Evolutionary conservation across 2,329 filamentous ascomycete genomes (phyloP).

Genomic region (Fusarium hostae): DNA sequence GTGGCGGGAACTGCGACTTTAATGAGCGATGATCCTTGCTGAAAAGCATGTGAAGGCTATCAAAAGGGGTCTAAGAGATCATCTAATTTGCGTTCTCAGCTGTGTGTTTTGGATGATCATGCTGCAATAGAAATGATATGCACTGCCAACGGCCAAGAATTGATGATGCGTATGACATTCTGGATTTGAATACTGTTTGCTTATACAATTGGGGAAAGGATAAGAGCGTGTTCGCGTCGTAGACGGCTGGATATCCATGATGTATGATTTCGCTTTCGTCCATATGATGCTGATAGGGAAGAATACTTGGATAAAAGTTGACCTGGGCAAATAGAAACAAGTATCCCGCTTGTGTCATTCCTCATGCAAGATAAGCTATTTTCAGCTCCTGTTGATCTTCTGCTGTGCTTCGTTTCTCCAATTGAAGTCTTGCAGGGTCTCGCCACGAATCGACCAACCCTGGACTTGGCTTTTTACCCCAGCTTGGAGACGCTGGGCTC

Average conservation of each 20-base stretch:
- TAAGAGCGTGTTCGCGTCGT: not conserved
- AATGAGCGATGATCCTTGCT: constrained; percentile 35
- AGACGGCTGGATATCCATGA: not conserved
- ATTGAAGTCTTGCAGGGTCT: constrained; percentile 12
- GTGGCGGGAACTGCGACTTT: constrained; percentile 30
- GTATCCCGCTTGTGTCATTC: not conserved
- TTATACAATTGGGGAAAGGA: not conserved
- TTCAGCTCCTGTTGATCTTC: constrained; percentile 11
- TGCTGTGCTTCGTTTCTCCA: constrained; percentile 17
- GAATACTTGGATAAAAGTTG: not conserved
- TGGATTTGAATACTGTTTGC: not conserved
- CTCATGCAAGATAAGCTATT: not conserved
- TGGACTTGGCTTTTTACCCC: constrained; percentile 30
- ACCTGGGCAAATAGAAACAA: not conserved
- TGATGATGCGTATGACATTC: constrained; percentile 1
- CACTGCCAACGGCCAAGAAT: constrained; percentile 20
- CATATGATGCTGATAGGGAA: not conserved
- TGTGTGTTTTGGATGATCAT: constrained; percentile 1
- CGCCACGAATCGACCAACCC: not conserved
- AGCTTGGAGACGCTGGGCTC: constrained; percentile 2
- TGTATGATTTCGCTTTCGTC: not conserved
- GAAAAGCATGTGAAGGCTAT: constrained; percentile 36
- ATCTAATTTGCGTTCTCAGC: constrained; percentile 9
- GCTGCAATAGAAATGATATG: constrained; percentile 17
- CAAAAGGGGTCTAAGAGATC: constrained; percentile 22